Evolutionary conservation across 2,329 filamentous ascomycete species (phyloP), one percentile per base, ranked within the genome.

Genomic region (Epichloe gansuensis): DNA sequence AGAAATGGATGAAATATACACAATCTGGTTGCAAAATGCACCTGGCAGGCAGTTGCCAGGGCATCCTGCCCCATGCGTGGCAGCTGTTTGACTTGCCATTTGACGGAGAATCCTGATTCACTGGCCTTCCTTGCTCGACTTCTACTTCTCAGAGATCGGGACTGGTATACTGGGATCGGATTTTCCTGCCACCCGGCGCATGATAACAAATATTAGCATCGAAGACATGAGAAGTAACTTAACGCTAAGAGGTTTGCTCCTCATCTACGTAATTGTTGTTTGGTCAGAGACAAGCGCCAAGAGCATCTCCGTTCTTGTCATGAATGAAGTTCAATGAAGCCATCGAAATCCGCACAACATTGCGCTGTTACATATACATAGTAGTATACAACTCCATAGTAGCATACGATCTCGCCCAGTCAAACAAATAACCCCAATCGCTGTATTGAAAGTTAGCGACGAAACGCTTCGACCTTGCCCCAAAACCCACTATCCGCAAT

Each of bases 11-110:
- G 39, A 31, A 25, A 31, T 31, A 35, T 46, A n/a, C 5, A 46
- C 15, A 12, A 25, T 27, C 21, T 25, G 11, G 31, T 36, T 21
- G n/a, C 2, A 35, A 17, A 17, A 35, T 46, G 11, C 51, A 49
- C 46, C 51, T 52, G 51, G 51, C 51, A 52, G 47, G 46, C 47
- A 50, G 42, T 21, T 50, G 47, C 17, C 21, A 53, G 51, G 36
- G 8, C 42, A 50, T 50, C 51, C 42, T 53, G 47, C 51, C 51
- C 5, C 4, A 46, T 27, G 43, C 12, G 15, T 47, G 42, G 25
- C 51, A 50, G 41, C 47, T 53, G 49, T 25, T 36, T 36, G 27
- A 50, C 17, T 50, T 50, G 39, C 42, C 49, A 51, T 34, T 40
- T 23, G 11, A 49, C 25, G n/a, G 17, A 48, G 25, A 36, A 40